A percentile compares a stretch with the other conserved stretches of the same genome.
These are phyloP conservation scores for Fusarium torulosum DNA, from an alignment of 2,329 filamentous ascomycete species.

Conservation along the genomic window DNA sequence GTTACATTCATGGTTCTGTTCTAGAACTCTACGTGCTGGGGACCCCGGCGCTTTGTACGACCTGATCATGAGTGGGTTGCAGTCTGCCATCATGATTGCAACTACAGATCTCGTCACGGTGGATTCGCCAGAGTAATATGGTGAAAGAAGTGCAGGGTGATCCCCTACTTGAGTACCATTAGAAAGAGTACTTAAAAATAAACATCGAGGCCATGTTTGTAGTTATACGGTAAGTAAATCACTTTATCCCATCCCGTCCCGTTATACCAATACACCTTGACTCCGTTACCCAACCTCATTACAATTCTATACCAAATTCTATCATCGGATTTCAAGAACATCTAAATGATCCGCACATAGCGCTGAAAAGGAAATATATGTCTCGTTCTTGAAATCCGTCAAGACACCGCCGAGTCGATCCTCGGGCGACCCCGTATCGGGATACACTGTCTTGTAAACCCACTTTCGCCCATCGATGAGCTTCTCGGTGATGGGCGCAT, in stretches of 20 bases:
- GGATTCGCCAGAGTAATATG: not conserved
- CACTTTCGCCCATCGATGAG: constrained; percentile 52
- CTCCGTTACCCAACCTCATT: constrained; percentile 19
- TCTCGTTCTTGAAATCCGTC: constrained; percentile 37
- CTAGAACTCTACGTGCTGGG: not conserved
- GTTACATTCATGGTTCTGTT: not conserved
- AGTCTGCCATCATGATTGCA: not conserved
- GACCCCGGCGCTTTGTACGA: not conserved
- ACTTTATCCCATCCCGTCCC: constrained; percentile 4
- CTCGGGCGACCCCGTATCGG: constrained; percentile 1
- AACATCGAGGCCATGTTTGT: not conserved
- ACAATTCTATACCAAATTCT: not conserved
- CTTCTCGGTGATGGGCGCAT: constrained; percentile 44
- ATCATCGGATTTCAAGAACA: constrained; percentile 12
- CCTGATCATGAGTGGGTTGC: not conserved
- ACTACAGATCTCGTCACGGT: not conserved
- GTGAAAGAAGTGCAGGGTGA: not conserved
- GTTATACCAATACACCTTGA: constrained; percentile 17
- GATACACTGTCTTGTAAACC: constrained; percentile 40
- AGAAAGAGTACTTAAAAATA: not conserved
- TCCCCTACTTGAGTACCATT: not conserved
- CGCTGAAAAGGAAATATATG: constrained; percentile 26
- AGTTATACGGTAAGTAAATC: not conserved
- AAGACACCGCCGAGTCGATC: constrained; percentile 38
- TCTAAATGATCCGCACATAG: constrained; percentile 18